Conservation (phyloP, 1,284 basidiomycete genomes). For the Gymnopus androsaceus region DNA sequence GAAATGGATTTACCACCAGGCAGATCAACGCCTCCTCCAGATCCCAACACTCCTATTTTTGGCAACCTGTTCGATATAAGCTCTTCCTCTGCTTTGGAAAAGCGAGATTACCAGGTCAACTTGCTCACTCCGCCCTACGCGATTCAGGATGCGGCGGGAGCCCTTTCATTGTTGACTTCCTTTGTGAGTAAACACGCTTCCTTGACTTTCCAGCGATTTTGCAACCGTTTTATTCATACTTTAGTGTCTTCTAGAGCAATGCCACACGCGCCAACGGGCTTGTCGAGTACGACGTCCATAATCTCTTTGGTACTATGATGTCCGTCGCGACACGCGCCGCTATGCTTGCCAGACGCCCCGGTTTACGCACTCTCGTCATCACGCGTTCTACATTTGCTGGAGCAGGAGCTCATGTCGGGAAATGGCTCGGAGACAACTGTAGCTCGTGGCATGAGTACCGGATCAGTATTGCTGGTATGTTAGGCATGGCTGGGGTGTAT, state of each 20-base stretch:
- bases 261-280: slow-evolving; percentile 63
- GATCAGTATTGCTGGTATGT: slow-evolving; percentile 61
- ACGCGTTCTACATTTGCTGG: slow-evolving; percentile 75
- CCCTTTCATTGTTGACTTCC: slow-evolving; percentile 55
- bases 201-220: not conserved
- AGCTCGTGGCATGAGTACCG: slow-evolving; percentile 59
- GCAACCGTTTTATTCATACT: not conserved
- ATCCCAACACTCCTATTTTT: slow-evolving; percentile 56
- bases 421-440: slow-evolving; percentile 72
- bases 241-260: slow-evolving; percentile 47
- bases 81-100: slow-evolving; percentile 17
- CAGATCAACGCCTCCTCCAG: slow-evolving; percentile 50
- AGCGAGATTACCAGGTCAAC: slow-evolving; percentile 33
- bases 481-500: slow-evolving; percentile 62
- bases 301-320: slow-evolving; percentile 75
- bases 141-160: slow-evolving; percentile 54
- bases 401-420: slow-evolving; percentile 63
- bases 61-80: slow-evolving; percentile 23
- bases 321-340: slow-evolving; percentile 61
- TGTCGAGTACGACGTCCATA: slow-evolving; percentile 67
- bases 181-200: slow-evolving; percentile 38
- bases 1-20: slow-evolving; percentile 54
- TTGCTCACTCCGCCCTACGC: slow-evolving; percentile 55
- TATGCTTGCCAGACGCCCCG: slow-evolving; percentile 62
- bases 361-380: slow-evolving; percentile 62